Evolutionary conservation across 768 basidiomycete species (phyloP).

Genomic region (Goffeauzyma gilvescens): DNA sequence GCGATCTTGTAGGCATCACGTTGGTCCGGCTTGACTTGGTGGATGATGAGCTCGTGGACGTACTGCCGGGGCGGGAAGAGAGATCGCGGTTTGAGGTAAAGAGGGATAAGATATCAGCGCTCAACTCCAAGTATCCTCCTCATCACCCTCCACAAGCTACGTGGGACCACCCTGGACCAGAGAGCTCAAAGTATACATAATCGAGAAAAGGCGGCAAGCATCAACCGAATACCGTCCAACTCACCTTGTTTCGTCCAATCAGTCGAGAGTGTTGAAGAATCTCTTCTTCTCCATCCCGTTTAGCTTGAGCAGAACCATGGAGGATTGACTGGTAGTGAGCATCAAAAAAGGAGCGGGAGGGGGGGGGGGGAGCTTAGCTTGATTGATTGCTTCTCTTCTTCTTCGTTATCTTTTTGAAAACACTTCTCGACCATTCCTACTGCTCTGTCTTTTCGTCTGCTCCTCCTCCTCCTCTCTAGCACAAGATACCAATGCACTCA

Average conservation of each 20-base stretch:
- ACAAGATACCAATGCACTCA: not conserved
- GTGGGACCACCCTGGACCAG: too few relatives aligned
- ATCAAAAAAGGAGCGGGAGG: not conserved
- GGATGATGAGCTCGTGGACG: constrained; percentile 41
- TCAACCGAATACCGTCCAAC: constrained; percentile 18
- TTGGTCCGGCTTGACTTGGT: constrained; percentile 65
- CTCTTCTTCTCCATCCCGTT: constrained; percentile 57
- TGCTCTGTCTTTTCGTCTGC: not conserved
- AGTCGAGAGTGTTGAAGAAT: constrained; percentile 65
- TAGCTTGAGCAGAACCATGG: constrained; percentile 84
- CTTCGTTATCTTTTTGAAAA: too few relatives aligned
- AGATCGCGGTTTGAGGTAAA: not conserved
- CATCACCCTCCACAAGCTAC: too few relatives aligned
- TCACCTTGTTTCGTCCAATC: constrained; percentile 79
- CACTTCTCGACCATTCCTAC: too few relatives aligned
- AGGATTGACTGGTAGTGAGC: constrained; percentile 36
- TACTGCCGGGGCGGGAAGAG: constrained; percentile 10
- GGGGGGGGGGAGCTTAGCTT: not conserved
- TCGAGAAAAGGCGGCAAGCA: too few relatives aligned
- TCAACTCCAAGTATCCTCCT: too few relatives aligned
- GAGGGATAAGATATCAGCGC: not conserved
- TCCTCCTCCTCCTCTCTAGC: not conserved
- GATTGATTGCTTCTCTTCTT: too few relatives aligned
- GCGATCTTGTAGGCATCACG: constrained; percentile 69
- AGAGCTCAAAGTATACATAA: too few relatives aligned